Base-by-base conservation (phyloP, 371 early-diverging fungal species). In the Blyttiomyces sp. region DNA sequence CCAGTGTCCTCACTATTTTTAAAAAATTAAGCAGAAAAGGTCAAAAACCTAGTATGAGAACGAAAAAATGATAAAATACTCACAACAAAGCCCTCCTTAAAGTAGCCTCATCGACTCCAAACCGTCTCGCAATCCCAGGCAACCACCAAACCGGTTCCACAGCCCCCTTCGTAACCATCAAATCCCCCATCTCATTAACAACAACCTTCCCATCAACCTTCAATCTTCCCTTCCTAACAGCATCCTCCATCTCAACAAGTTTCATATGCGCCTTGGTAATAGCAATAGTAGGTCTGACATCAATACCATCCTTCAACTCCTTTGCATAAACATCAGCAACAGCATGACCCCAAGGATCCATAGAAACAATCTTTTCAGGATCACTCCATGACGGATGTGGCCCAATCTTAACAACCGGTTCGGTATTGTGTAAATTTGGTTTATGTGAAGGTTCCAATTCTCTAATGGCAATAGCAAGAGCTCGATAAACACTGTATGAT, bases 71-170 rank as follows among this genome's bases (percentile, higher is more conserved):
- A 21, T 51, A n/a, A 17, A 49, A 24, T 24, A 72, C 83, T 75
- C 69, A 82, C 81, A 95, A 95, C 19, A 96, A 72, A 0, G 90
- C 89, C 1, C 95, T 84, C 30, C 96, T 84, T 59, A 96, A 74
- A 3, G 84, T 71, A 2, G 86, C 81, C 71, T 96, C 96, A 26
- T 87, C 88, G 54, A 93, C 93, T 16, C 88, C 87, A 68, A 96
- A 91, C 17, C 95, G 83, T 46, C 84, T 77, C 26, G 96, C 95
- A 0, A 96, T 91, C 2, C 96, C 96, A 4, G 95, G 95, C 5
- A 96, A 75, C 59, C 86, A 88, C 96, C 96, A 96, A 4, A 96
- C 96, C n/a, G 96, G 96, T 63, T 96, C 96, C 9, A 93, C 84
- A 4, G 96, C 96, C 17, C 92, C 96, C 71, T 95, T 95, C 57